A percentile compares a stretch with the other conserved stretches of the same genome.
Evolutionary conservation across 31 red algal species (phyloP).

Genomic region (Asparagopsis taxiformis): DNA sequence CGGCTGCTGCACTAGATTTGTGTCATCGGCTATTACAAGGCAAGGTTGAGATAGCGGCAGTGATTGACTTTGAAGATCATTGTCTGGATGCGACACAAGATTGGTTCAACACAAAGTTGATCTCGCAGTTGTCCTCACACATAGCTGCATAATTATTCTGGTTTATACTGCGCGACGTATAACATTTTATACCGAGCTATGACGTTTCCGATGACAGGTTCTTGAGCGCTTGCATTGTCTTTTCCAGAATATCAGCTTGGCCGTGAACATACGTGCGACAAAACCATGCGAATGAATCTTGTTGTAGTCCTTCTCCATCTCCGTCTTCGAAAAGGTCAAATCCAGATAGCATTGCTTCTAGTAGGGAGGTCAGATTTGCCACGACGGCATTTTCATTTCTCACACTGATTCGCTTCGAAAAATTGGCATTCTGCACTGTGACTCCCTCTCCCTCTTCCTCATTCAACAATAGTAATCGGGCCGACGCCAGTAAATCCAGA

Average conservation of each 20-base stretch:
- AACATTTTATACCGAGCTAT: too few relatives aligned
- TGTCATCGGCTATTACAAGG: slow-evolving; percentile 22
- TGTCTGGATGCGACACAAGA: slow-evolving; percentile 35
- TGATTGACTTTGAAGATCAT: slow-evolving; percentile 66
- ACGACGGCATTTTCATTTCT: slow-evolving; percentile 10
- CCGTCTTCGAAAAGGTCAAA: background rate
- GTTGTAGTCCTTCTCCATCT: background rate
- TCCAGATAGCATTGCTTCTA: slow-evolving; percentile 2
- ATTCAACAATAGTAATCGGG: background rate
- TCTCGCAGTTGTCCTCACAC: too few relatives aligned
- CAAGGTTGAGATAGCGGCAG: background rate
- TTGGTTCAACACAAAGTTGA: too few relatives aligned
- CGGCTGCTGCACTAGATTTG: slow-evolving; percentile 17
- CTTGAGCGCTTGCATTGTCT: background rate
- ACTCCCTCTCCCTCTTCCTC: background rate
- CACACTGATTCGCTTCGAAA: background rate
- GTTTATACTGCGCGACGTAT: too few relatives aligned
- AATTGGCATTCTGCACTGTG: background rate
- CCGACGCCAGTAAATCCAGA: background rate
- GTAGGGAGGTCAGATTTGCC: too few relatives aligned
- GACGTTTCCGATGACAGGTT: too few relatives aligned
- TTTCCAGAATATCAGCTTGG: background rate
- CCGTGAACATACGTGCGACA: slow-evolving; percentile 1
- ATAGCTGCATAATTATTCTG: too few relatives aligned
- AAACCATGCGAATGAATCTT: background rate